Percentiles rank a stretch among this genome's conserved stretches.
Conservation (phyloP, 768 basidiomycete species). For the Exsudoporus frostii region DNA sequence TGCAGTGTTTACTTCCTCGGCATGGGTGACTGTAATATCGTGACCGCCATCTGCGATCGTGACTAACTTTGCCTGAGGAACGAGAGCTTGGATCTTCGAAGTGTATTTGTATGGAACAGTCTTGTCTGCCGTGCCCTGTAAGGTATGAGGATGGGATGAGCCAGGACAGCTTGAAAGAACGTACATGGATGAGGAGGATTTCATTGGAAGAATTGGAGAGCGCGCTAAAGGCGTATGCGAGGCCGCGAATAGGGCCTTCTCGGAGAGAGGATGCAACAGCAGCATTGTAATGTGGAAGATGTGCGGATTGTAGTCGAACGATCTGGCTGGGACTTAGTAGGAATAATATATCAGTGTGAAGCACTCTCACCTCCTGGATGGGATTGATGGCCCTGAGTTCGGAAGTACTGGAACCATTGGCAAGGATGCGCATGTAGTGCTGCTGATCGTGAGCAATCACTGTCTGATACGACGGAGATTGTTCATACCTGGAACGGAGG, state of each 20-base stretch:
- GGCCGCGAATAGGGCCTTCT: constrained; percentile 68
- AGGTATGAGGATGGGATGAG: not conserved
- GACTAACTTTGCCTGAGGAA: constrained; percentile 29
- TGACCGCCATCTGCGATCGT: constrained; percentile 31
- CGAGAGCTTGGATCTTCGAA: constrained; percentile 27
- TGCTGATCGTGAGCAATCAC: constrained; percentile 15
- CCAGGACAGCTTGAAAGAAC: constrained; percentile 9
- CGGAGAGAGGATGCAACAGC: constrained; percentile 75
- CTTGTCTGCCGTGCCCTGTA: constrained; percentile 32
- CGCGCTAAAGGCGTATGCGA: constrained; percentile 49
- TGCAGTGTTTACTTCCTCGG: constrained; percentile 28
- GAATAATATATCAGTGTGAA: not conserved
- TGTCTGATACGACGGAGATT: not conserved
- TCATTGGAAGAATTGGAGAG: constrained; percentile 45
- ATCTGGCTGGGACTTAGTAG: constrained; percentile 41
- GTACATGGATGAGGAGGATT: constrained; percentile 65
- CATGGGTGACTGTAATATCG: constrained; percentile 33
- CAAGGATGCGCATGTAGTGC: constrained; percentile 53
- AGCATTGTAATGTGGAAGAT: constrained; percentile 69
- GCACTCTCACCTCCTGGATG: constrained; percentile 41
- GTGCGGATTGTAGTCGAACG: constrained; percentile 74
- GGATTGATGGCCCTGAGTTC: constrained; percentile 28
- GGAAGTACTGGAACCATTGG: constrained; percentile 31
- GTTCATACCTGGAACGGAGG: constrained; percentile 54
- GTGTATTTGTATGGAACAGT: constrained; percentile 34